These are phyloP conservation scores for Fragaria ananassa DNA, from an alignment of 306 rosid species.

Conservation along the genomic window DNA sequence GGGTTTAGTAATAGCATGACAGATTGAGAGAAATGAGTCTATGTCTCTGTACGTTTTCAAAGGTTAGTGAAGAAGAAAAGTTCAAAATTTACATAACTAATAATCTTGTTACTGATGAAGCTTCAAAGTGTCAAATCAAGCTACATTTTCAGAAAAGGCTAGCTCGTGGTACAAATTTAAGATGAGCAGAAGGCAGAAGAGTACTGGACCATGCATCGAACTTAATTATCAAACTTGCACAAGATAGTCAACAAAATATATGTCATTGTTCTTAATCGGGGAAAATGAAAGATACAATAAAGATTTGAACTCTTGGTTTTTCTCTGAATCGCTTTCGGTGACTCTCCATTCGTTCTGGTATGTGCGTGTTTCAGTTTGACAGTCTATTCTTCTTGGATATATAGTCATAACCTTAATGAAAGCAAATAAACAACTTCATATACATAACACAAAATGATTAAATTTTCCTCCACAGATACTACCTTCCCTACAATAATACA, in stretches of 20 bases:
- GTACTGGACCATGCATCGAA: neutral
- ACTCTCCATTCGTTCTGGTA: neutral
- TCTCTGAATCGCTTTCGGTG: neutral
- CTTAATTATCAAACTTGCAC: neutral
- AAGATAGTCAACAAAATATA: neutral
- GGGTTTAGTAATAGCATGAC: too few species aligned
- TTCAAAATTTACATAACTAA: too few species aligned
- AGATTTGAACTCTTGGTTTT: neutral
- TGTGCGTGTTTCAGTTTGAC: neutral
- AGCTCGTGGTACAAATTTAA: neutral
- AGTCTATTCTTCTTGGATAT: neutral
- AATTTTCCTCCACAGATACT: neutral
- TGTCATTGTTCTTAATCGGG: neutral
- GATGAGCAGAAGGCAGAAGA: neutral
- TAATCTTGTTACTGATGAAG: neutral
- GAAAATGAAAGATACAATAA: neutral
- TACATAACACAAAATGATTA: neutral
- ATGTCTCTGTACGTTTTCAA: too few species aligned
- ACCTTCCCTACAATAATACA: neutral
- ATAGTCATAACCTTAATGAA: neutral
- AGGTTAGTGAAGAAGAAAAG: too few species aligned
- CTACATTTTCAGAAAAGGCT: neutral
- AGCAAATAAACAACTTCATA: neutral
- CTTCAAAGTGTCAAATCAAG: neutral
- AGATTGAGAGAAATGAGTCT: too few species aligned